A percentile compares a stretch with the other conserved stretches of the same genome.
phyloP scores from a whole-genome alignment of 2,329 filamentous ascomycete genomes.

The Parastagonospora avenae region DNA sequence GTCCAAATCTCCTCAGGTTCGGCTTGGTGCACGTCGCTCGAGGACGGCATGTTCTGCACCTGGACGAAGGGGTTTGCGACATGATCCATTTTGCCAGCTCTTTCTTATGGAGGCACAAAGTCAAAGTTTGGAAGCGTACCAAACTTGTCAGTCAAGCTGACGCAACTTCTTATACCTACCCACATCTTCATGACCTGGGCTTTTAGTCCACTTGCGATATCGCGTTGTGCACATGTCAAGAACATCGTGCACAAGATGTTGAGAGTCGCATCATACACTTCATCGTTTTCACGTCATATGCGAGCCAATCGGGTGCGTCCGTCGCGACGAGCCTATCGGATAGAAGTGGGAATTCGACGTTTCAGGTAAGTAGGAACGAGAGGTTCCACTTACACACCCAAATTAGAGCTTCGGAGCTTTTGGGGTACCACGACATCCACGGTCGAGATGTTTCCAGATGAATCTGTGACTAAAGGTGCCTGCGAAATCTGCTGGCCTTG shows the following conservation, averaged over 20 bases:
- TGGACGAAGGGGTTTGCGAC: conserved; percentile 32
- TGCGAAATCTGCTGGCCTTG: too few relatives aligned
- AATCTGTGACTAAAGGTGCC: too few relatives aligned
- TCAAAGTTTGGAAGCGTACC: too few relatives aligned
- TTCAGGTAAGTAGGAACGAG: too few relatives aligned
- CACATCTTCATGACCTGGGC: not conserved
- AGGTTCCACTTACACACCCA: too few relatives aligned
- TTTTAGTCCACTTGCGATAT: conserved; percentile 5
- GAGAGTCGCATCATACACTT: too few relatives aligned
- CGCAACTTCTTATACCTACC: not conserved
- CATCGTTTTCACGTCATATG: not conserved
- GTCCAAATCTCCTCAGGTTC: conserved; percentile 27
- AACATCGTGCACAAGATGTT: not conserved
- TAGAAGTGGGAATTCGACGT: too few relatives aligned
- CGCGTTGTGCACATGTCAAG: not conserved
- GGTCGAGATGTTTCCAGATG: too few relatives aligned
- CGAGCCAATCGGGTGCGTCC: not conserved
- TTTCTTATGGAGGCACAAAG: not conserved
- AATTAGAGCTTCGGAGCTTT: too few relatives aligned
- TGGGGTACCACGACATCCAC: too few relatives aligned
- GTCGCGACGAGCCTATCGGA: too few relatives aligned
- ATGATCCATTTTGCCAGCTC: conserved; percentile 30
- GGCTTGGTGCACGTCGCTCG: conserved; percentile 5
- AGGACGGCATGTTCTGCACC: conserved; percentile 23
- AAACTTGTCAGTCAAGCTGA: not conserved